Base-by-base conservation (phyloP, 1,139 yeast genomes). In the Hyphopichia khmerensis region DNA sequence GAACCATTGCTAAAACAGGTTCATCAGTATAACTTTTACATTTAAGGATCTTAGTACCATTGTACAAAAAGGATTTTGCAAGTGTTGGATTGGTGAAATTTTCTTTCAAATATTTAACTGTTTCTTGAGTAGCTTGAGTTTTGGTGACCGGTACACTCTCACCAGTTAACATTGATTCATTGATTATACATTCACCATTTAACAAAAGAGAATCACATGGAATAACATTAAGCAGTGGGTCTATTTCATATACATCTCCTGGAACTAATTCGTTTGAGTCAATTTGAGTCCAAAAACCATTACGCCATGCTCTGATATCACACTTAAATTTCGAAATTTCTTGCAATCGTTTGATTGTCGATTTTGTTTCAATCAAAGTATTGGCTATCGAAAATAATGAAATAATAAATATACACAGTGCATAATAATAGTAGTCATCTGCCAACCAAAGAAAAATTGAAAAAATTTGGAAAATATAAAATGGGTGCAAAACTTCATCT, bases 81-180 rank as follows among this genome's bases (percentile, higher is more conserved):
- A 91, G 69, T 16, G 72, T 67, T 17, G 85, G 77, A 4, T 90
- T 79, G n/a, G 87, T 78, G 53, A 80, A 79, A 53, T 79, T 84
- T 37, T 69, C 71, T 17, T 78, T 73, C 35, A 89, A 63, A 15
- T 69, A 70, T 26, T 68, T 67, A 35, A 89, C 77, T 0, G 84
- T 76, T 16, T 82, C 89, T 23, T 77, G 77, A 0, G 77, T 69
- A 2, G 95, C 90, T 3, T 86, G 77, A 4, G 72, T 50, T 60
- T 93, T 93, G 0, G 96, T 80, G 2, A 93, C 96, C 0, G 99
- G 99, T 1, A 93, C 98, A 44, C 97, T 89, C 61, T 93, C 99
- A 33, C 99, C 99, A 0, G 98, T 93, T 27, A 91, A 75, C 96
- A 91, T 91, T 10, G 96, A 87, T 60, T 91, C 98, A 62, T 93